Evolutionary conservation across 1,139 yeast genomes (phyloP).

Genomic region (Pichia inconspicua): DNA sequence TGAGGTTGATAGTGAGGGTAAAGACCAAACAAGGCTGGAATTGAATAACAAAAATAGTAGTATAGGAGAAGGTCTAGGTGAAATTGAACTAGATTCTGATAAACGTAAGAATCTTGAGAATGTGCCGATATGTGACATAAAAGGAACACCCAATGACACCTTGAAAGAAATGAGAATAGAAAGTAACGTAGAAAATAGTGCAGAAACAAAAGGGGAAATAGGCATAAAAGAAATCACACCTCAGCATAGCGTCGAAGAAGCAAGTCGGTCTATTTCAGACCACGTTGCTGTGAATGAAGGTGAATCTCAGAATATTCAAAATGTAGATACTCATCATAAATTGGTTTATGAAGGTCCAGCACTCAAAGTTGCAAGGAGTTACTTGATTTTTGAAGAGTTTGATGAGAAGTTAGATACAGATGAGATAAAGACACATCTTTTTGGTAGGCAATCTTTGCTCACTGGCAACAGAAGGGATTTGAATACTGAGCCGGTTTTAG

Average conservation of each 20-base stretch:
- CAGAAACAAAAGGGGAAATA: not conserved
- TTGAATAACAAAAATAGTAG: no score
- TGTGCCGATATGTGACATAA: no score
- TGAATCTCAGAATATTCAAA: not conserved
- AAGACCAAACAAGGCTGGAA: no score
- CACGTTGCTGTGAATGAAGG: constrained; percentile 10
- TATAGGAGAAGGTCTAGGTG: no score
- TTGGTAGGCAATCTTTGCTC: constrained; percentile 53
- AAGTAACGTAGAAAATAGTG: not conserved
- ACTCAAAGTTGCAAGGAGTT: constrained; percentile 48
- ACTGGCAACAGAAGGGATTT: constrained; percentile 47
- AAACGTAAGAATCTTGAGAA: no score
- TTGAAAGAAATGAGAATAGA: not conserved
- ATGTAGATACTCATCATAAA: constrained; percentile 11
- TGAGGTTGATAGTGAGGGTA: not conserved
- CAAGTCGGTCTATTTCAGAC: not conserved
- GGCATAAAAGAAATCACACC: not conserved
- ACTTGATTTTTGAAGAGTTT: constrained; percentile 42
- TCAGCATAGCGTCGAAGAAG: not conserved
- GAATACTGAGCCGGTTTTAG: constrained; percentile 47
- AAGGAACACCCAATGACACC: no score
- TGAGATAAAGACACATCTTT: constrained; percentile 40
- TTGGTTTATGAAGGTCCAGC: constrained; percentile 53
- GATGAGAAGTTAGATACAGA: constrained; percentile 26
- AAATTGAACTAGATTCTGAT: no score